Evolutionary conservation across 2,329 filamentous ascomycete genomes (phyloP), one percentile per base, ranked within the genome.

Genomic region (Fusarium sororula): DNA sequence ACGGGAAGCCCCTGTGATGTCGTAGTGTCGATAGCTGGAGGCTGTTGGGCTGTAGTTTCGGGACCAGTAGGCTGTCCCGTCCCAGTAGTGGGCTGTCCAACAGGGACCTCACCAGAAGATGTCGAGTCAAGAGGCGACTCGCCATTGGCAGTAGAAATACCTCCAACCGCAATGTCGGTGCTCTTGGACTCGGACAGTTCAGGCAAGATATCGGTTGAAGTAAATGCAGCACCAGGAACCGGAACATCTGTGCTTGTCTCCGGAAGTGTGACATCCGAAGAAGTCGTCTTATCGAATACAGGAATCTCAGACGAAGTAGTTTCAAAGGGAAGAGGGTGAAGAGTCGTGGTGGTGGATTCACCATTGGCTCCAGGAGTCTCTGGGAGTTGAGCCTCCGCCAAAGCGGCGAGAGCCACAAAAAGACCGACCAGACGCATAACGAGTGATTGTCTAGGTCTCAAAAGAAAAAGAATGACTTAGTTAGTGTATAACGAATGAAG

Each of bases 361-460:
- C 38, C 38, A 10, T 38, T 37, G 15, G n/a, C 35, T 35, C 42
- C 35, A 5, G 54, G 60, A 39, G 54, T 60, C 18, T 60, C 53
- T 7, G 60, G 53, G 13, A 48, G 41, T 26, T 63, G 60, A 11
- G 60, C 60, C 53, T 63, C 41, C 2, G 14, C 60, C 35, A 63
- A 39, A 28, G 54, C 54, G 26, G 60, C 60, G n/a, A 63, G 41
- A 9, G 35, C 54, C 14, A 28, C 60, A 26, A 48, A 15, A 22
- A 63, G 45, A 20, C 53, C n/a, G 41, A 44, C 60, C 28, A 63
- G 60, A 63, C 53, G 60, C 60, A 63, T 63, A 63, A 60, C 30
- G 60, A 63, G 53, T 39, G 54, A 47, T 24, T 32, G 41, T 35
- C 35, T 41, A 13, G 26, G 18, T 22, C 60, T 17, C 12, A 32